Percentiles rank a stretch among this genome's conserved stretches.
Evolutionary conservation across 305 asterid genomes (phyloP).

Genomic region (Fraxinus sp.): DNA sequence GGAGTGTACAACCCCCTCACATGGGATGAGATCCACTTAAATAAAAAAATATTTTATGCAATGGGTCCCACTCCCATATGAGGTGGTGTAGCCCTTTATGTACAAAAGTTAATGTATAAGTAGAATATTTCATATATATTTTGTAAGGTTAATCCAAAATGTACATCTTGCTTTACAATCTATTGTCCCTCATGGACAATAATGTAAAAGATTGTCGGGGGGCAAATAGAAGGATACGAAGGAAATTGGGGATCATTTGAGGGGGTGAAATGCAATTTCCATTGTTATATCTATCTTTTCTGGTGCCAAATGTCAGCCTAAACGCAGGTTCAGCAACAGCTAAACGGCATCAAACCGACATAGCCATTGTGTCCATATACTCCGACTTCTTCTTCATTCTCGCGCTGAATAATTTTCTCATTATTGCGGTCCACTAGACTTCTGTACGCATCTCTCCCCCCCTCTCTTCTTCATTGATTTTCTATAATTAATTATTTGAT

Average conservation of each 20-base stretch:
- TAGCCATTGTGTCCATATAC: background rate
- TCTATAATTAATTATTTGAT: background rate
- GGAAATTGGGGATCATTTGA: background rate
- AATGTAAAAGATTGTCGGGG: too few relatives aligned
- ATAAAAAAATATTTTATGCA: too few relatives aligned
- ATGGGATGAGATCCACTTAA: too few relatives aligned
- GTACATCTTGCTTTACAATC: too few relatives aligned
- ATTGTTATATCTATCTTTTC: background rate
- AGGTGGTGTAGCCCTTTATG: too few relatives aligned
- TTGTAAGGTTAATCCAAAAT: too few relatives aligned
- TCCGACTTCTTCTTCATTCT: constrained; percentile 6
- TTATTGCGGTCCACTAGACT: background rate
- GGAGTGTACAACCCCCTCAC: too few relatives aligned
- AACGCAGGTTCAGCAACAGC: constrained; percentile 26
- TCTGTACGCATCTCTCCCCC: constrained; percentile 14
- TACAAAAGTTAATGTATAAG: too few relatives aligned
- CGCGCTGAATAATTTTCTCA: background rate
- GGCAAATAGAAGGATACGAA: background rate
- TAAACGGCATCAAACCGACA: constrained; percentile 9
- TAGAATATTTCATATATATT: too few relatives aligned
- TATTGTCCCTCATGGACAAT: too few relatives aligned
- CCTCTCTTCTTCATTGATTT: background rate
- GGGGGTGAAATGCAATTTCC: constrained; percentile 18
- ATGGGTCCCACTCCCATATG: too few relatives aligned
- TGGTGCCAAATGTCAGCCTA: constrained; percentile 32